Base-by-base conservation (phyloP, 2,329 filamentous ascomycete species). In the Pseudopithomyces chartarum region DNA sequence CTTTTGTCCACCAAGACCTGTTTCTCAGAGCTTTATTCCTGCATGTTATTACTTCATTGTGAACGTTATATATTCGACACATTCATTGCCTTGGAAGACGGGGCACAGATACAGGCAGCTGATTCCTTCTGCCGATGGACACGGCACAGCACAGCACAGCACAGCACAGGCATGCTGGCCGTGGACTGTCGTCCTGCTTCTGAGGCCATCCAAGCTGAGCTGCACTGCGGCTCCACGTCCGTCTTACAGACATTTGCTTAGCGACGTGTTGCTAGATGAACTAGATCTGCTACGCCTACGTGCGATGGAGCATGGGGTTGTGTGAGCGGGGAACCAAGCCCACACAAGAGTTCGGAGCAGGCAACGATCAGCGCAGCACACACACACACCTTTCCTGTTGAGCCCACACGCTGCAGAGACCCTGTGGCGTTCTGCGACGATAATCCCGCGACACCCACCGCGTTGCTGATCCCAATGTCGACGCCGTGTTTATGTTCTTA, bases 341-440 rank as follows among this genome's bases (percentile, higher is more conserved):
- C 43, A 29, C 26, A 47, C 44, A 47, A 32, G 26, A 4, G 40
- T 4, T 36, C 45, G 10, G 33, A 49, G 33, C 19, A 26, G 47
- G 34, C 47, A 50, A 50, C 34, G 47, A 50, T 50, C 47, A 50
- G 34, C 47, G 22, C 22, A 36, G 26, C 26, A 29, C 26, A 29
- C 26, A 29, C 26, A 29, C 26, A 15, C 47, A 19, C 36, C 29
- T 49, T 49, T 34, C 33, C 13, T 19, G 43, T 47, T 34, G 44
- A 34, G 44, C 29, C 13, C 13, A n/a, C 19, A 23, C 17, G 32
- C 45, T 32, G 45, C 32, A 38, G 45, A 13, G 33, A 36, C 45
- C 45, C 45, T 48, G 45, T 48, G 45, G 45, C 45, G 45, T 26
- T 38, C 26, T 20, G 38, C 32, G 19, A 36, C 15, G 12, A 36